A percentile compares a stretch with the other conserved stretches of the same genome.
These are phyloP conservation scores for Royoungia palumana DNA, from an alignment of 768 basidiomycete genomes.

Conservation along the genomic window DNA sequence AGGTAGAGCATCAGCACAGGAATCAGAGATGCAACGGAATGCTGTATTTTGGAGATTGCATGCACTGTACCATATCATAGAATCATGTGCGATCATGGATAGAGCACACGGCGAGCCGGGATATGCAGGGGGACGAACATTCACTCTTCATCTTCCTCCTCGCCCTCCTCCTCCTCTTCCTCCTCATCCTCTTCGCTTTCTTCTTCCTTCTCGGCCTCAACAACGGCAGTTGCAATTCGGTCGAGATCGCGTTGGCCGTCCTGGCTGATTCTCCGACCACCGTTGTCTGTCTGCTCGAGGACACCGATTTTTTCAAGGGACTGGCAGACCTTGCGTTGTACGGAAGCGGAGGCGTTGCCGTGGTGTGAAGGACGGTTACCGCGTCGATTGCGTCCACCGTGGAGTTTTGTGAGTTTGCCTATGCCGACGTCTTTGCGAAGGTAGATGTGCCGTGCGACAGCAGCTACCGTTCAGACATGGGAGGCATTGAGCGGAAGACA, in stretches of 20 bases:
- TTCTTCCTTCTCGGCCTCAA: conserved; percentile 71
- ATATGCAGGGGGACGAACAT: conserved; percentile 16
- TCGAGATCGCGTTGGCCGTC: conserved; percentile 96
- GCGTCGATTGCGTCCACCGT: conserved; percentile 93
- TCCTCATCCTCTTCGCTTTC: conserved; percentile 76
- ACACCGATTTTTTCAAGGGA: conserved; percentile 98
- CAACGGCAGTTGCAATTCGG: conserved; percentile 87
- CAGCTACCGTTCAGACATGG: conserved; percentile 49
- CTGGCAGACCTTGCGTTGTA: conserved; percentile 96
- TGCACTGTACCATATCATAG: conserved; percentile 42
- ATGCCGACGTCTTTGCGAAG: conserved; percentile 96
- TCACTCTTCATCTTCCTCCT: conserved; percentile 49
- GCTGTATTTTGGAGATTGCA: conserved; percentile 32
- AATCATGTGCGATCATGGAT: conserved; percentile 21
- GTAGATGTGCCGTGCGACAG: conserved; percentile 98
- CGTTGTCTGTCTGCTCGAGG: conserved; percentile 88
- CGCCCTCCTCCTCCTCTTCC: conserved; percentile 64
- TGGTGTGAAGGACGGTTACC: conserved; percentile 98
- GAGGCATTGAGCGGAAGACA: neutral
- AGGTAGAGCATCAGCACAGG: neutral
- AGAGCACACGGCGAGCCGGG: conserved; percentile 18
- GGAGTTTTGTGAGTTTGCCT: conserved; percentile 91
- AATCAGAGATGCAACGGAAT: conserved; percentile 14
- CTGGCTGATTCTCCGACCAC: conserved; percentile 93
- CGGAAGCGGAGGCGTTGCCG: conserved; percentile 76